Evolutionary conservation across 352 stramenopile species (phyloP).

Genomic region (Phytophthora citricola): DNA sequence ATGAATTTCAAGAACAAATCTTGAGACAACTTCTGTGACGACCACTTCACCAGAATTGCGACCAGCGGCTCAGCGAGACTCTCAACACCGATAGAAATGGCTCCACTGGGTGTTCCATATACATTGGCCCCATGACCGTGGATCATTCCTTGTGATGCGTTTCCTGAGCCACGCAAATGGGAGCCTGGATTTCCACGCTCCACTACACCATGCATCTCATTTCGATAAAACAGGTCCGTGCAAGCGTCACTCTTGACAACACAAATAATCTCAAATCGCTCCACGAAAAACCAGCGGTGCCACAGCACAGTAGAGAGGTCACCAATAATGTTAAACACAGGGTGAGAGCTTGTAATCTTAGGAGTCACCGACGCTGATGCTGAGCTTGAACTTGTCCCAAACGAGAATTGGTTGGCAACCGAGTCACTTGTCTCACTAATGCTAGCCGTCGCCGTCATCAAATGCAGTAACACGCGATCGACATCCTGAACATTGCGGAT

Average conservation of each 20-base stretch:
- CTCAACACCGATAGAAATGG: conserved; percentile 57
- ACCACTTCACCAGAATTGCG: conserved; percentile 74
- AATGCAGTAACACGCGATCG: conserved; percentile 82
- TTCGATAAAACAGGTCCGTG: conserved; percentile 70
- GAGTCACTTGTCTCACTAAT: conserved; percentile 48
- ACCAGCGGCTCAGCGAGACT: conserved; percentile 63
- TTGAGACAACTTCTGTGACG: conserved; percentile 75
- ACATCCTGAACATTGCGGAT: conserved; percentile 89
- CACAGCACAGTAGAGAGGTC: conserved; percentile 87
- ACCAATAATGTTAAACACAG: conserved; percentile 91
- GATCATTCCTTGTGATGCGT: conserved; percentile 38
- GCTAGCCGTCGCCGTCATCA: conserved; percentile 78
- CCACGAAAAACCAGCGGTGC: conserved; percentile 91
- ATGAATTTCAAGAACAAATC: conserved; percentile 88
- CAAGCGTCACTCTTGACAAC: conserved; percentile 76
- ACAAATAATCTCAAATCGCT: conserved; percentile 84
- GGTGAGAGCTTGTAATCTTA: conserved; percentile 66
- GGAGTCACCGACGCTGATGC: conserved; percentile 31
- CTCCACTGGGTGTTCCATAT: conserved; percentile 39
- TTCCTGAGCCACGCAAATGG: conserved; percentile 32
- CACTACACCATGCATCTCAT: conserved; percentile 40
- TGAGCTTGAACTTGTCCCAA: conserved; percentile 55
- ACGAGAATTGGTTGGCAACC: conserved; percentile 75
- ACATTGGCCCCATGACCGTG: conserved; percentile 42
- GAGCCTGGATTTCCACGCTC: conserved; percentile 38